Evolutionary conservation across 2,329 filamentous ascomycete genomes (phyloP).

Genomic region (Tricladium varicosporioides): DNA sequence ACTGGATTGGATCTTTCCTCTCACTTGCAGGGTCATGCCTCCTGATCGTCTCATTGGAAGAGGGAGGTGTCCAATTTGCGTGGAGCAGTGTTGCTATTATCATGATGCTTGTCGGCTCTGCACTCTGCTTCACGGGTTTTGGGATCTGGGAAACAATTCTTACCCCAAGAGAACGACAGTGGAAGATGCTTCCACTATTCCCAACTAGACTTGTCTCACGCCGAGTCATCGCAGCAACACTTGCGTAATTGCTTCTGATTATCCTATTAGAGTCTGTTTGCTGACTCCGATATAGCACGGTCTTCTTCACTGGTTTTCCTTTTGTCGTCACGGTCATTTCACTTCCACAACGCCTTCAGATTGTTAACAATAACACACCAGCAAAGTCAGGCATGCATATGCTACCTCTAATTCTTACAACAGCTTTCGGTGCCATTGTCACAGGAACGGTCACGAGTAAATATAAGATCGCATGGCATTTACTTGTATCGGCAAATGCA

Average conservation of each 20-base stretch:
- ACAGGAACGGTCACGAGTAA: background rate
- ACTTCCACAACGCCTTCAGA: background rate
- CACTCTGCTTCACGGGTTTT: background rate
- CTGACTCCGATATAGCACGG: background rate
- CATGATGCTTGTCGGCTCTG: background rate
- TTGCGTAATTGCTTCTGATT: background rate
- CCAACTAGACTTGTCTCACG: background rate
- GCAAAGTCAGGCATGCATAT: background rate
- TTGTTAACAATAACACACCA: background rate
- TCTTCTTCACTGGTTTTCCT: background rate
- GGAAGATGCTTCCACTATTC: background rate
- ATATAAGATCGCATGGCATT: background rate
- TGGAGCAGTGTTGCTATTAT: background rate
- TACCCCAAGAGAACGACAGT: background rate
- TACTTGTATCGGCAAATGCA: background rate
- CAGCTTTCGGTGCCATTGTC: background rate
- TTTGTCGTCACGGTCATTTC: background rate
- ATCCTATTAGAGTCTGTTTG: background rate
- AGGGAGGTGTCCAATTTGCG: background rate
- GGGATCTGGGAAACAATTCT: background rate
- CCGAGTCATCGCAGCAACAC: background rate
- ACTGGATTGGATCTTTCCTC: background rate
- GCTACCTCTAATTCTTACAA: background rate
- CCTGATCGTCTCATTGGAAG: background rate
- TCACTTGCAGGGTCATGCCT: background rate